These are phyloP conservation scores for Botrytis fabae DNA, from an alignment of 2,329 filamentous ascomycete genomes.

Conservation along the genomic window DNA sequence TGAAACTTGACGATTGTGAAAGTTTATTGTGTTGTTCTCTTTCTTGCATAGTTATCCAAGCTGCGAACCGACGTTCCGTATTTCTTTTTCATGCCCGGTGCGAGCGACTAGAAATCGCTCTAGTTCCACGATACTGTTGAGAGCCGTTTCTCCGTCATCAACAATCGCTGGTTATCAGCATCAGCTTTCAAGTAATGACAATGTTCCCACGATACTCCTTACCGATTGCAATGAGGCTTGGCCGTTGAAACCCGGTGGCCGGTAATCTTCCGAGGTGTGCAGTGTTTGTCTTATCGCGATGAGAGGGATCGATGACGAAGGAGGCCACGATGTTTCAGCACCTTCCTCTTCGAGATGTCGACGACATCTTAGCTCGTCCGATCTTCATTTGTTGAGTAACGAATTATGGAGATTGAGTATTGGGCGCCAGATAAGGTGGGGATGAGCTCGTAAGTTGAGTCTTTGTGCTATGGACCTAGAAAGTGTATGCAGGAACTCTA, in stretches of 20 bases:
- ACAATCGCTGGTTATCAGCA: neutral
- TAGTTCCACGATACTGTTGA: neutral
- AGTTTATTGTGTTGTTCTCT: neutral
- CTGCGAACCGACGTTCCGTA: neutral
- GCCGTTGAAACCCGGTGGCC: neutral
- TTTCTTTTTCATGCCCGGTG: neutral
- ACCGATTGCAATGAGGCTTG: neutral
- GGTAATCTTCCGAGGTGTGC: neutral
- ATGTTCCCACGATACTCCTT: neutral
- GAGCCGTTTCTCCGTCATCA: neutral
- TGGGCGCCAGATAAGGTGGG: neutral
- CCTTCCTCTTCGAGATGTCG: neutral
- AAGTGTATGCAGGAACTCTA: neutral
- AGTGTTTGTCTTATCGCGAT: neutral
- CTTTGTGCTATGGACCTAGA: neutral
- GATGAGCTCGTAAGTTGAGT: neutral
- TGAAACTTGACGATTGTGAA: neutral
- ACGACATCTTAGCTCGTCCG: neutral
- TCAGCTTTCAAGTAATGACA: neutral
- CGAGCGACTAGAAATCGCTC: neutral
- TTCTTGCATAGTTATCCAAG: neutral
- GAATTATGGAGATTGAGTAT: neutral
- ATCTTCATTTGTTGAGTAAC: neutral
- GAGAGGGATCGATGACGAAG: neutral
- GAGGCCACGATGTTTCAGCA: neutral